Conservation (phyloP, 371 early-diverging fungal species). For the Basidiobolus meristosporus region DNA sequence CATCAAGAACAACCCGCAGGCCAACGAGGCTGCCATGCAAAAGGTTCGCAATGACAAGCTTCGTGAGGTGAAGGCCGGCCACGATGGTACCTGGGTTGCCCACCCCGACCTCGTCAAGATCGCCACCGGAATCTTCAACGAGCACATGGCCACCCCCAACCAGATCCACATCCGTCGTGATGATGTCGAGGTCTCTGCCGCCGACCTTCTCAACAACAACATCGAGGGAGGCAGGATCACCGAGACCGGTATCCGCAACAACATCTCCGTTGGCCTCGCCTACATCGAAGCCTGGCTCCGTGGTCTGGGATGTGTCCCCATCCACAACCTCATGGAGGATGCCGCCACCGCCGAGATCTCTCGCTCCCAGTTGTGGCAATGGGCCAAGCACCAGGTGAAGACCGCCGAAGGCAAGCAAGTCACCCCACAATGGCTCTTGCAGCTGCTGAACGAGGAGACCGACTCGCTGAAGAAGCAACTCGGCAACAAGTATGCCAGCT, state of each 20-base stretch:
- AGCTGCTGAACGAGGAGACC: slow-evolving; percentile 73
- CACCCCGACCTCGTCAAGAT: slow-evolving; percentile 86
- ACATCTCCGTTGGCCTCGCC: slow-evolving; percentile 73
- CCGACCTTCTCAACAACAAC: slow-evolving; percentile 69
- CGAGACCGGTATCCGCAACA: slow-evolving; percentile 73
- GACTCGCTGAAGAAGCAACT: slow-evolving; percentile 37
- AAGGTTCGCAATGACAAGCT: slow-evolving; percentile 87
- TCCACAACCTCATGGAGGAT: slow-evolving; percentile 92
- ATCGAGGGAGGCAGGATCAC: slow-evolving; percentile 61
- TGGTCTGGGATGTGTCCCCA: slow-evolving; percentile 90
- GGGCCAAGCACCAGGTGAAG: slow-evolving; percentile 74
- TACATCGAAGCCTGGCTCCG: slow-evolving; percentile 95
- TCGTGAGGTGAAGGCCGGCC: slow-evolving; percentile 86
- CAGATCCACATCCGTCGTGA: slow-evolving; percentile 81
- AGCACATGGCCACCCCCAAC: slow-evolving; percentile 90
- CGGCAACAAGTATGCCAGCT: slow-evolving; percentile 30
- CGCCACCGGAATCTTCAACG: slow-evolving; percentile 73
- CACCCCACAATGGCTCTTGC: slow-evolving; percentile 48
- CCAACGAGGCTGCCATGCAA: slow-evolving; percentile 76
- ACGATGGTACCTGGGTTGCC: slow-evolving; percentile 95
- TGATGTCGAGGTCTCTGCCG: slow-evolving; percentile 63
- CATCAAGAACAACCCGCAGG: slow-evolving; percentile 71
- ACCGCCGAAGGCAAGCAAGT: slow-evolving; percentile 64
- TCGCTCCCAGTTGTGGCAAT: slow-evolving; percentile 90
- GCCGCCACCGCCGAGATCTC: slow-evolving; percentile 96